A percentile compares a stretch with the other conserved stretches of the same genome.
Conservation (phyloP, 768 basidiomycete species). For the Lentinula guzmanii region DNA sequence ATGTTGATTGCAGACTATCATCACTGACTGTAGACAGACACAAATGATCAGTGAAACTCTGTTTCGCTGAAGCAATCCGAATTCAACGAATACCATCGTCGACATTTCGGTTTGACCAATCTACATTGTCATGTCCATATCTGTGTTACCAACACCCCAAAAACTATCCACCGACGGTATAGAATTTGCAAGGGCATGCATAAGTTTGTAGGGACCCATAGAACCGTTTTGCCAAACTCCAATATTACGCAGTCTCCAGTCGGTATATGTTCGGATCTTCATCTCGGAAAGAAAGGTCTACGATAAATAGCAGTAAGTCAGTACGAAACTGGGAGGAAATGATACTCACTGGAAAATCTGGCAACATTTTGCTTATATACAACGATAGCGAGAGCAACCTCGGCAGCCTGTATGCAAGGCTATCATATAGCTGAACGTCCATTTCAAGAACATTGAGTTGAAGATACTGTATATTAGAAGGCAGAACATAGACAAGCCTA, state of each 20-base stretch:
- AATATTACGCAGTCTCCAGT: slow-evolving; percentile 1
- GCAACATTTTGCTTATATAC: slow-evolving; percentile 24
- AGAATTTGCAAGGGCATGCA: not conserved
- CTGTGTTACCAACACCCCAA: not conserved
- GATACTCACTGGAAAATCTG: not conserved
- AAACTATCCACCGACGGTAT: slow-evolving; percentile 1
- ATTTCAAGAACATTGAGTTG: slow-evolving; percentile 28
- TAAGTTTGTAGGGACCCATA: not conserved
- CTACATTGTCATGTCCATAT: not conserved
- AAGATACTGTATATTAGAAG: slow-evolving; percentile 21
- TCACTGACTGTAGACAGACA: too few species aligned
- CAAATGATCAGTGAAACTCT: too few species aligned
- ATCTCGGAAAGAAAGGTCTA: slow-evolving; percentile 1
- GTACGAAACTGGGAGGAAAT: not conserved
- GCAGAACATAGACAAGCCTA: slow-evolving; percentile 19
- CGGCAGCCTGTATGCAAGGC: slow-evolving; percentile 24
- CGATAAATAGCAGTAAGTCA: not conserved
- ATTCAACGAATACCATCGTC: not conserved
- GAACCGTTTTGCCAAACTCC: slow-evolving; percentile 4
- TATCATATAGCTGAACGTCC: slow-evolving; percentile 26
- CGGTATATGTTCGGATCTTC: not conserved
- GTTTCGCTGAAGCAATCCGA: too few species aligned
- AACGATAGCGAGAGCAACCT: slow-evolving; percentile 23
- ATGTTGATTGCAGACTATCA: not conserved
- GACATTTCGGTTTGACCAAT: not conserved